Evolutionary conservation across 148 eudicot species (phyloP), one percentile per base, ranked within the genome.

Genomic region (Fallopia convolvulus): DNA sequence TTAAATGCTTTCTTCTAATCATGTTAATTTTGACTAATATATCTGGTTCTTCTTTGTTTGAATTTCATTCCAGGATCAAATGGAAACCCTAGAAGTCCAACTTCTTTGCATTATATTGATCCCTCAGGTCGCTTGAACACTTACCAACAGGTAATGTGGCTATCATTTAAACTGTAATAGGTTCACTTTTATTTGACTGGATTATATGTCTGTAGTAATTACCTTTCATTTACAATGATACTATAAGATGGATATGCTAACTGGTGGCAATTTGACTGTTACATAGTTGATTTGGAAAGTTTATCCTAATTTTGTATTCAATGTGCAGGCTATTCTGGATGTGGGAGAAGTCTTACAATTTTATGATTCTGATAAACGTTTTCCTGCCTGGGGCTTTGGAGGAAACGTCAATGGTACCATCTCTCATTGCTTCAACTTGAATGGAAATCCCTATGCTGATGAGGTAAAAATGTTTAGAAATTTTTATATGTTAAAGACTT

Each of bases 301-400:
- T 68, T 48, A 60, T 20, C 70, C 40, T 56, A 76, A 49, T 36
- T 48, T 36, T 50, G 17, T 17, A 74, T 72, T 63, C 12, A n/a
- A 49, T 89, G 58, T 89, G 76, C 85, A 95, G 99, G 97, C 99
- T 55, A 91, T 95, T 41, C 81, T 77, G 89, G 97, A 89, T 80
- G 94, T 95, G 75, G 99, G 97, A 66, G 97, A 83, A 78, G 88
- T 84, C 48, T 85, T 95, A 74, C 97, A 92, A 72, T 92, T 92
- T 81, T 92, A 94, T 77, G 99, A 94, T 83, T 88, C 87, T 65
- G 99, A 94, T 79, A 88, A 83, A 76, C 88, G 82, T 70, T 95
- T 91, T 83, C 89, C 96, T 78, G 89, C 97, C 44, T 95, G 97
- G 99, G 99, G 99, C 18, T 95, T 95, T 76, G 99, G 99, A 63